These are phyloP conservation scores for Panaeolus cyanescens DNA, from an alignment of 768 basidiomycete species.

Conservation along the genomic window DNA sequence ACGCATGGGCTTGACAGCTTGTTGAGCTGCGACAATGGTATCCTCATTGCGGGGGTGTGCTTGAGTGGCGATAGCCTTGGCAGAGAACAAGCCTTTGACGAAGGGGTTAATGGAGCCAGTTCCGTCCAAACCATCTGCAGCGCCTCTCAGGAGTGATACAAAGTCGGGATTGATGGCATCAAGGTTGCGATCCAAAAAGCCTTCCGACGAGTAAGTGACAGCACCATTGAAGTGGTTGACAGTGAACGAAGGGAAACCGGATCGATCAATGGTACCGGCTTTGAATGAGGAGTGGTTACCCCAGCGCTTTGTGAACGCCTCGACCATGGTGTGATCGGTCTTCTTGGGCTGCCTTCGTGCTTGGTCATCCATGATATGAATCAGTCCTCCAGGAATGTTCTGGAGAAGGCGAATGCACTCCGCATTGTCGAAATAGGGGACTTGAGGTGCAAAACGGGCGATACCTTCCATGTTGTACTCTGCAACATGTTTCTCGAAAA, in stretches of 20 bases:
- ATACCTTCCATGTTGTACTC: conserved; percentile 89
- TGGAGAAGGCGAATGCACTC: conserved; percentile 88
- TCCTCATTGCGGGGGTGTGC: conserved; percentile 93
- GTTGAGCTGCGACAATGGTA: conserved; percentile 93
- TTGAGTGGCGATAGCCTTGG: conserved; percentile 88
- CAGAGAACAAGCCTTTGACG: conserved; percentile 86
- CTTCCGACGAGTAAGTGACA: conserved; percentile 89
- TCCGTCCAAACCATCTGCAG: conserved; percentile 58
- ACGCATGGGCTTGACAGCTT: conserved; percentile 92
- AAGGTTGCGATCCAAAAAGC: conserved; percentile 86
- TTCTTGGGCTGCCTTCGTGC: conserved; percentile 84
- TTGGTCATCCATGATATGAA: conserved; percentile 98
- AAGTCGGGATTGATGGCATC: conserved; percentile 94
- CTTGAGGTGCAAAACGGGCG: conserved; percentile 61
- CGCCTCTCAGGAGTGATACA: conserved; percentile 82
- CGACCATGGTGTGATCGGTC: conserved; percentile 92
- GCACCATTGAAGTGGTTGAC: conserved; percentile 91
- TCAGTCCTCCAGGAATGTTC: conserved; percentile 85
- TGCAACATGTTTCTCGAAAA: conserved; percentile 80
- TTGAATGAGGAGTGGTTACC: conserved; percentile 94
- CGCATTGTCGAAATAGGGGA: conserved; percentile 87
- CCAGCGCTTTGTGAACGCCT: conserved; percentile 94
- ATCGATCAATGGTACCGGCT: conserved; percentile 69
- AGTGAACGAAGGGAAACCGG: conserved; percentile 85
- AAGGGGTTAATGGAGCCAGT: conserved; percentile 89